A percentile compares a stretch with the other conserved stretches of the same genome.
These are phyloP conservation scores for Micractinium sp. DNA, from an alignment of 139 green algal genomes.

Conservation along the genomic window DNA sequence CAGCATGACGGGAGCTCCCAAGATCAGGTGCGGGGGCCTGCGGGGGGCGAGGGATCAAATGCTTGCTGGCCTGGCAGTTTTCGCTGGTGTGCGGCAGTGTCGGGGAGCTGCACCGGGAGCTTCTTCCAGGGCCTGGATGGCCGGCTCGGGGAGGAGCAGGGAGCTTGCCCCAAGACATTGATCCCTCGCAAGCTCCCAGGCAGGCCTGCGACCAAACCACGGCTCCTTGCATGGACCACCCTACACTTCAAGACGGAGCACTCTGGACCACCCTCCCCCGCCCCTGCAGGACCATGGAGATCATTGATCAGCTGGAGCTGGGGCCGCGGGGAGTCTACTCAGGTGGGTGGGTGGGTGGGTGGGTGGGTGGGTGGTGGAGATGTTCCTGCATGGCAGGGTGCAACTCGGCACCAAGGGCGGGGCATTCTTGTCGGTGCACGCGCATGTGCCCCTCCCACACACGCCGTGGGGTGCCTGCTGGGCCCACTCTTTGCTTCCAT, in stretches of 20 bases:
- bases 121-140: too few relatives aligned
- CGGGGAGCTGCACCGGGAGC: too few relatives aligned
- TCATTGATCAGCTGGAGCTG: slow-evolving; percentile 91
- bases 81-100: too few relatives aligned
- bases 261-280: background rate
- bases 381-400: background rate
- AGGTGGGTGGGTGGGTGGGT: background rate
- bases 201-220: background rate
- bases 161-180: too few relatives aligned
- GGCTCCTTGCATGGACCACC: too few relatives aligned
- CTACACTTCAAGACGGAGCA: too few relatives aligned
- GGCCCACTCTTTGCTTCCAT: background rate
- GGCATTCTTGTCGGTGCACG: background rate
- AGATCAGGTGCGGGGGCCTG: slow-evolving; percentile 59
- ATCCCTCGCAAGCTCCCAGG: background rate
- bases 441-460: background rate
- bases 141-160: too few relatives aligned
- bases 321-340: slow-evolving; percentile 90
- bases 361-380: background rate
- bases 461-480: background rate
- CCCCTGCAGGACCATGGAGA: slow-evolving; percentile 70
- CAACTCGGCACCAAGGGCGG: too few relatives aligned
- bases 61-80: too few relatives aligned
- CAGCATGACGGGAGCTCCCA: slow-evolving; percentile 96
- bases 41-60: background rate